These are phyloP conservation scores for Coemansia sp. DNA, from an alignment of 192 early-diverging fungal genomes.

Conservation along the genomic window DNA sequence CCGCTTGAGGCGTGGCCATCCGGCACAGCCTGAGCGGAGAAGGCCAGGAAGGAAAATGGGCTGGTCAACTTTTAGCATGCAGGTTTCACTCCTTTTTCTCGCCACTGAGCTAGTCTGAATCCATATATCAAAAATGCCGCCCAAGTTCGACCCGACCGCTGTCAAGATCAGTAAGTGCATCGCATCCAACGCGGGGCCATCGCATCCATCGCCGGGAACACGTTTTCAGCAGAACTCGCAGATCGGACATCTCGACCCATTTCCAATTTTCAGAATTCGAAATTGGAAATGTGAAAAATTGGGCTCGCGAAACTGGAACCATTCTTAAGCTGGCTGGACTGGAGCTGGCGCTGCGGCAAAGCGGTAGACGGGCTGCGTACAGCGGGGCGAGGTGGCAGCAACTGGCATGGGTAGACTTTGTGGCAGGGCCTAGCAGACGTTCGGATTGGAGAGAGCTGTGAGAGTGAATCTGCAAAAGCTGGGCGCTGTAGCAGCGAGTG, in stretches of 20 bases:
- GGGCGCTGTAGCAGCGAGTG: too few relatives aligned
- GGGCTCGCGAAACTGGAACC: background rate
- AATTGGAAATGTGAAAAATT: background rate
- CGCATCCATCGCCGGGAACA: slow-evolving; percentile 20
- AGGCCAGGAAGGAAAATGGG: slow-evolving; percentile 3
- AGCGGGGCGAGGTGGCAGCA: too few relatives aligned
- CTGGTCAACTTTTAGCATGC: background rate
- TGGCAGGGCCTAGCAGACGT: too few relatives aligned
- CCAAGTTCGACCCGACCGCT: slow-evolving; percentile 82
- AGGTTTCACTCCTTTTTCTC: slow-evolving; percentile 7
- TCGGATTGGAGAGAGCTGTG: too few relatives aligned
- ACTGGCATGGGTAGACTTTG: too few relatives aligned
- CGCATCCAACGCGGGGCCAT: slow-evolving; percentile 6
- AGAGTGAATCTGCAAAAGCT: too few relatives aligned
- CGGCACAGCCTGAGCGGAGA: too few relatives aligned
- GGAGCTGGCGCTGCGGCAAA: too few relatives aligned
- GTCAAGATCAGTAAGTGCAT: slow-evolving; percentile 58
- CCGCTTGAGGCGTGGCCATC: too few relatives aligned
- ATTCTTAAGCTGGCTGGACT: too few relatives aligned
- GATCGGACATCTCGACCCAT: slow-evolving; percentile 1
- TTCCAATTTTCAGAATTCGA: slow-evolving; percentile 13
- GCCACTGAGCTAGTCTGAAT: slow-evolving; percentile 4
- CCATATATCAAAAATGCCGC: slow-evolving; percentile 63
- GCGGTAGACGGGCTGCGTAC: too few relatives aligned
- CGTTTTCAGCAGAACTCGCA: background rate